Evolutionary conservation across 495 filamentous ascomycete genomes (phyloP), one percentile per base, ranked within the genome.

Genomic region (Jackrogersella minutella): DNA sequence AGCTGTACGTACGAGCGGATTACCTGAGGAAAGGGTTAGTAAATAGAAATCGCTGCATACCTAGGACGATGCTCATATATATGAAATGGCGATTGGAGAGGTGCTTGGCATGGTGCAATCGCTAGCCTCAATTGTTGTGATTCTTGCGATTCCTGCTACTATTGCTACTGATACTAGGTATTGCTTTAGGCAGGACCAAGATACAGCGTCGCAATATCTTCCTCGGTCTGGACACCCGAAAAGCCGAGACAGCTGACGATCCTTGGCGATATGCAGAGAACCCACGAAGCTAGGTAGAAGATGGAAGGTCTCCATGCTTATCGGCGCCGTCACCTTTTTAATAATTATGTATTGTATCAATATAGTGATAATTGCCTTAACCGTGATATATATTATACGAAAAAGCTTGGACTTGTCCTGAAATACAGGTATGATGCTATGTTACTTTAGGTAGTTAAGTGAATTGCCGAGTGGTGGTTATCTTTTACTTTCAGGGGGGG

Each of bases 131-230:
- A 43, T 64, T 64, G 26, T 51, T 58, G 26, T 26, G 55, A 41
- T 69, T 51, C 3, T 30, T 30, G 7, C 7, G n/a, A n/a, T n/a
- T n/a, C n/a, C n/a, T n/a, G n/a, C n/a, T n/a, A n/a, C n/a, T n/a
- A n/a, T n/a, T n/a, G n/a, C n/a, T n/a, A n/a, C n/a, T n/a, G n/a
- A n/a, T n/a, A n/a, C n/a, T n/a, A n/a, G n/a, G n/a, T 30, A 33
- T 64, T 64, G 43, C 31, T 69, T 69, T 69, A 63, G 66, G 66
- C 66, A 69, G 66, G 66, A 69, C 39, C 62, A 58, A 63, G 47
- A 50, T 36, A 37, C 41, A 56, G 50, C 41, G 66, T 69, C 2
- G 54, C 24, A 68, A 49, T 59, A 39, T 43, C 3, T 46, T 7
- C 37, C 19, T 33, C 50, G 39, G 39, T 41, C 49, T 54, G 33